Conservation (phyloP, 2,329 filamentous ascomycete genomes). For the Cordyceps farinosa region DNA sequence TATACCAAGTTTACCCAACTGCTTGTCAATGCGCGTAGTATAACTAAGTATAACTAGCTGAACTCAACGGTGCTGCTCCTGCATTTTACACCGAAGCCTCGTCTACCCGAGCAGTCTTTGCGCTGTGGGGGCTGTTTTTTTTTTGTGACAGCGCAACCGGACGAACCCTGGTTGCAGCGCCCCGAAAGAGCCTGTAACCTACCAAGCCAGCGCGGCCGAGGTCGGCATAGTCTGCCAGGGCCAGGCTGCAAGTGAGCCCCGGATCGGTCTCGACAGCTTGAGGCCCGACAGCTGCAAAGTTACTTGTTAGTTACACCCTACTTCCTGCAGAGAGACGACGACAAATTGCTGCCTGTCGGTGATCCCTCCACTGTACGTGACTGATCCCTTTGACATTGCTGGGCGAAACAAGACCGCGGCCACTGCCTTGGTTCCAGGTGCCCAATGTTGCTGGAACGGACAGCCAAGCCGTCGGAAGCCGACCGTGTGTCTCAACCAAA, state of each 20-base stretch:
- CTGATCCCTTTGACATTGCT: not conserved
- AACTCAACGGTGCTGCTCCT: not conserved
- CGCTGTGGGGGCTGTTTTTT: slow-evolving; percentile 5
- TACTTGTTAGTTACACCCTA: not conserved
- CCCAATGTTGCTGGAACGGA: not conserved
- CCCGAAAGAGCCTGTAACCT: not conserved
- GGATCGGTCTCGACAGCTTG: not conserved
- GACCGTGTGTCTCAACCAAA: not conserved
- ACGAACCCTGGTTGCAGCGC: slow-evolving; percentile 1
- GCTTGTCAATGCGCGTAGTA: not conserved
- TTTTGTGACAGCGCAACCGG: slow-evolving; percentile 4
- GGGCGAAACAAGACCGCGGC: not conserved
- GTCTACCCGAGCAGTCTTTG: not conserved
- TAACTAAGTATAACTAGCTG: not conserved
- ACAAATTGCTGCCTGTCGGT: not conserved
- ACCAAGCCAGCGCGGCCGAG: slow-evolving; percentile 13
- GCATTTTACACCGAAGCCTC: not conserved
- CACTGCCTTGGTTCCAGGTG: not conserved
- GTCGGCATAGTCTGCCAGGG: slow-evolving; percentile 12
- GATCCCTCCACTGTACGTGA: not conserved
- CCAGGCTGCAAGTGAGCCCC: not conserved
- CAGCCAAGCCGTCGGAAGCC: slow-evolving; percentile 1
- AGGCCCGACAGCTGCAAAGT: not conserved
- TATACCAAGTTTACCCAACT: not conserved
- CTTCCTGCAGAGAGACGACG: not conserved